phyloP scores from a whole-genome alignment of 2,329 filamentous ascomycete genomes.

The Sporothrix curviconia region DNA sequence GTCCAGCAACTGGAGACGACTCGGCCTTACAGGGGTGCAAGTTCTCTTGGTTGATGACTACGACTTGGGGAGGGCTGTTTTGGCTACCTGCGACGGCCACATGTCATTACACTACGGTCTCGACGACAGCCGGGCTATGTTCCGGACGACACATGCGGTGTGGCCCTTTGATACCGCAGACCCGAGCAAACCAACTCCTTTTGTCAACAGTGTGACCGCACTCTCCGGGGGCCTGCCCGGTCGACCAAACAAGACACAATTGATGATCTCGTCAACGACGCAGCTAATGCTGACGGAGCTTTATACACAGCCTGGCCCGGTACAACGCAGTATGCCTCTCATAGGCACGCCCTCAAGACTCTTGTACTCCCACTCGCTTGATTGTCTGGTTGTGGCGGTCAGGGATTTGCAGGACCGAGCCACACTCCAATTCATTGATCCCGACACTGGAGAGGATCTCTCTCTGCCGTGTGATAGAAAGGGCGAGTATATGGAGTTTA shows the following conservation, averaged over 20 bases:
- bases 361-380: constrained; percentile 48
- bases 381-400: constrained; percentile 49
- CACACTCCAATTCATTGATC: constrained; percentile 51
- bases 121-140: constrained; percentile 25
- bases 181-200: constrained; percentile 38
- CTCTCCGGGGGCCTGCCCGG: constrained; percentile 36
- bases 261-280: constrained; percentile 45
- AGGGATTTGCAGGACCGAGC: constrained; percentile 34
- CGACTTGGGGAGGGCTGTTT: constrained; percentile 25
- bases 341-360: constrained; percentile 44
- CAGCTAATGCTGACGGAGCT: constrained; percentile 49
- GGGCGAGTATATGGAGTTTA: constrained; percentile 38
- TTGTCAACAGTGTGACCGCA: constrained; percentile 42
- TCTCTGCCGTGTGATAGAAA: constrained; percentile 40
- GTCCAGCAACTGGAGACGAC: constrained; percentile 22
- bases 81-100: constrained; percentile 44
- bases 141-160: constrained; percentile 38
- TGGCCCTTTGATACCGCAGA: constrained; percentile 48
- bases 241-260: constrained; percentile 32
- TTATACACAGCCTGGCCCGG: constrained; percentile 36
- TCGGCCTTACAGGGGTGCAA: constrained; percentile 23
- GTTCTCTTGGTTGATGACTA: constrained; percentile 20
- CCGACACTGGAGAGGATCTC: constrained; percentile 46
- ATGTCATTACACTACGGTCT: constrained; percentile 38
- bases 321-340: constrained; percentile 44